Conservation (phyloP, 371 early-diverging fungal species). For the Catenaria anguillulae region DNA sequence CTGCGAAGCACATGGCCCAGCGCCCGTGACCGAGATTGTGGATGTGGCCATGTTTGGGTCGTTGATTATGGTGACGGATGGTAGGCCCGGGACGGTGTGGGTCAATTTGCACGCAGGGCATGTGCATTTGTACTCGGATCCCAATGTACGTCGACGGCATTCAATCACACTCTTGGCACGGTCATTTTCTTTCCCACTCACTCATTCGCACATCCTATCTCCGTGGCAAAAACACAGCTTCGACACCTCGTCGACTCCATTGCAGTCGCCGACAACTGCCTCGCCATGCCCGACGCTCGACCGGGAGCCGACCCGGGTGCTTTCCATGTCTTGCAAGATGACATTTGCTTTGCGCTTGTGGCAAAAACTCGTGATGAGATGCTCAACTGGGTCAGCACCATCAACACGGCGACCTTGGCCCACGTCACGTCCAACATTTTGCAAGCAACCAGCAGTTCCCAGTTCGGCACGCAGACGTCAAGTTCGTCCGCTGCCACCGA, state of each 20-base stretch:
- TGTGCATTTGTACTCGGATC: neutral
- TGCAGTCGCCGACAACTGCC: constrained; percentile 1
- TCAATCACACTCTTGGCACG: too few species aligned
- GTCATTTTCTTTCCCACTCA: too few species aligned
- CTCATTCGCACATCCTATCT: too few species aligned
- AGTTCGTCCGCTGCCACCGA: neutral
- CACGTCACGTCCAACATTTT: neutral
- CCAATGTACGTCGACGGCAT: too few species aligned
- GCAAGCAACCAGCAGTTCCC: too few species aligned
- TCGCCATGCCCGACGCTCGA: neutral
- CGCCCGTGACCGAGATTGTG: neutral
- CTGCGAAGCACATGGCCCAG: too few species aligned
- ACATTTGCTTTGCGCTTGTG: neutral
- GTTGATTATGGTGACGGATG: neutral
- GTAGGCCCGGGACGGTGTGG: neutral
- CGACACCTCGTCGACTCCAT: neutral
- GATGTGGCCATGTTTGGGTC: neutral
- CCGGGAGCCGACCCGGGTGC: neutral
- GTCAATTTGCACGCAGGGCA: neutral
- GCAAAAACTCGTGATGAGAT: neutral
- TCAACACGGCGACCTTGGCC: neutral
- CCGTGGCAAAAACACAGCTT: too few species aligned
- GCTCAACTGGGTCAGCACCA: neutral
- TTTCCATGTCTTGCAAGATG: neutral
- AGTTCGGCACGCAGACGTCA: too few species aligned